These are phyloP conservation scores for Gentiana dahurica DNA, from an alignment of 257 asterid genomes.

Conservation along the genomic window DNA sequence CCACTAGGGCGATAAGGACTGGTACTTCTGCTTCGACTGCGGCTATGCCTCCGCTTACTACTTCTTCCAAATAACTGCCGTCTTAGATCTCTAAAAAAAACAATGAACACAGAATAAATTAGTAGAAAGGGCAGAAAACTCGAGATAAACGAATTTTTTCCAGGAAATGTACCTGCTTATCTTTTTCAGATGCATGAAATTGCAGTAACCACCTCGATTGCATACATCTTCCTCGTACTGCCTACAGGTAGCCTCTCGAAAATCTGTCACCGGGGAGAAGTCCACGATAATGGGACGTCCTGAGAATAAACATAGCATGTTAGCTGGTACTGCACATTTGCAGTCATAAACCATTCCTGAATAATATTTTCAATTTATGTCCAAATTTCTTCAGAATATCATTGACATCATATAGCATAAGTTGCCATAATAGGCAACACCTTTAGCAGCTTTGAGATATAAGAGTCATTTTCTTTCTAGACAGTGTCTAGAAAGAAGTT, in stretches of 20 bases:
- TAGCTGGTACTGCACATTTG: neutral
- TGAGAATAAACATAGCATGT: conserved; percentile 11
- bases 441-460: no score
- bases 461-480: no score
- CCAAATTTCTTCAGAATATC: no score
- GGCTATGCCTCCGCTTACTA: conserved; percentile 23
- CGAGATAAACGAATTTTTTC: no score
- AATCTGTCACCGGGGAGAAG: conserved; percentile 89
- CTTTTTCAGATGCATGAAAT: conserved; percentile 89
- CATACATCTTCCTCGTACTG: conserved; percentile 89
- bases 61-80: conserved; percentile 61
- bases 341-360: no score
- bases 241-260: conserved; percentile 88
- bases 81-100: conserved; percentile 54
- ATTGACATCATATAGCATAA: no score
- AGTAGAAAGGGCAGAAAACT: neutral
- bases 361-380: no score
- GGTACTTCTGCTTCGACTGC: conserved; percentile 66
- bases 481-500: no score
- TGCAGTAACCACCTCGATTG: conserved; percentile 89
- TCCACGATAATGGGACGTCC: conserved; percentile 83
- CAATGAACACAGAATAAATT: neutral
- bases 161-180: conserved; percentile 49
- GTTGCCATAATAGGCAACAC: no score
- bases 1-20: conserved; percentile 59